Evolutionary conservation across 768 basidiomycete genomes (phyloP).

Genomic region (Nidularia sp.): DNA sequence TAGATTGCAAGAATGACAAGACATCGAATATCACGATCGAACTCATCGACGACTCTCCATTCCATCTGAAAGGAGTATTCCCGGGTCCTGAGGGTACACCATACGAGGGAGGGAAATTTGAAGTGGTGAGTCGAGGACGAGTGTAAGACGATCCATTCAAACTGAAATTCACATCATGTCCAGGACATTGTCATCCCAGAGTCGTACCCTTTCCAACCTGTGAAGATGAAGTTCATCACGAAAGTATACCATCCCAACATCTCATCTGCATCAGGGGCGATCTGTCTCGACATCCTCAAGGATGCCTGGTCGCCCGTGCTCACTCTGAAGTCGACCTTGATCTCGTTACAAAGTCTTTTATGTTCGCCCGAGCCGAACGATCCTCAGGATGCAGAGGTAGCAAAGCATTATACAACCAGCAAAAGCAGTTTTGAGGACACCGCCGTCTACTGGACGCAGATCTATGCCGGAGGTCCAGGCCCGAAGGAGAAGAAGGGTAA

Average conservation of each 20-base stretch:
- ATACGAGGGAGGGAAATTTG: slow-evolving; percentile 87
- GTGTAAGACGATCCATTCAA: not conserved
- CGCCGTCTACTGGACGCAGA: slow-evolving; percentile 90
- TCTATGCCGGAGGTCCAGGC: slow-evolving; percentile 78
- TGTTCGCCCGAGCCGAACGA: slow-evolving; percentile 95
- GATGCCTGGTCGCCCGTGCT: slow-evolving; percentile 96
- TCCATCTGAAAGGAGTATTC: slow-evolving; percentile 89
- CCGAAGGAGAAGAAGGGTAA: slow-evolving; percentile 36
- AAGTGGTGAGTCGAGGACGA: slow-evolving; percentile 63
- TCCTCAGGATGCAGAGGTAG: slow-evolving; percentile 97
- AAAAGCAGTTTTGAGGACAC: slow-evolving; percentile 87
- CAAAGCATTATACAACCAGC: slow-evolving; percentile 93
- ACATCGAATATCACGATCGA: slow-evolving; percentile 83
- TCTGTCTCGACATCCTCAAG: slow-evolving; percentile 84
- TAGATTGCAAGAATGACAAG: slow-evolving; percentile 96
- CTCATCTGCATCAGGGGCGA: slow-evolving; percentile 90
- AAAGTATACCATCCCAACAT: slow-evolving; percentile 97
- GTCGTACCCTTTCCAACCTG: slow-evolving; percentile 87
- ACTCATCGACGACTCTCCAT: slow-evolving; percentile 84
- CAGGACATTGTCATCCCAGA: slow-evolving; percentile 94
- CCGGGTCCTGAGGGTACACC: slow-evolving; percentile 91
- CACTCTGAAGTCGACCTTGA: slow-evolving; percentile 93
- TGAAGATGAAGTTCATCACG: slow-evolving; percentile 98
- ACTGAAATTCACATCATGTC: not conserved
- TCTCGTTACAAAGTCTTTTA: slow-evolving; percentile 89